phyloP scores from a whole-genome alignment of 2,329 filamentous ascomycete species.

The Chrysoporthe puriensis region DNA sequence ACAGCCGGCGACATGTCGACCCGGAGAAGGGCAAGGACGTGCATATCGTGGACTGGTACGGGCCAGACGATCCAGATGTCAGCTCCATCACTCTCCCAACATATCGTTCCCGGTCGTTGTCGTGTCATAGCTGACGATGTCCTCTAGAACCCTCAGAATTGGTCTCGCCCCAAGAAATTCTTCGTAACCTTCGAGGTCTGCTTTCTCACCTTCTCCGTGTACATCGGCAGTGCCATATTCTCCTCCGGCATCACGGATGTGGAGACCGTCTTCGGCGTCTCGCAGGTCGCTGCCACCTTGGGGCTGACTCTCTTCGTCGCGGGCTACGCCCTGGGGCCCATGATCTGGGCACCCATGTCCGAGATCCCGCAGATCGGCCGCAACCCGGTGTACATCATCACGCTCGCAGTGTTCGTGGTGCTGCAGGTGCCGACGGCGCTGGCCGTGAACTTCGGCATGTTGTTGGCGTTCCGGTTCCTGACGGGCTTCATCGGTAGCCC shows the following conservation, averaged over 20 bases:
- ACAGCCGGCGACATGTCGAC: constrained; percentile 39
- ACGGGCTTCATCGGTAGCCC: constrained; percentile 69
- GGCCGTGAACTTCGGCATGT: constrained; percentile 62
- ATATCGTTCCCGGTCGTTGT: rapidly evolving
- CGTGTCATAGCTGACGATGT: background rate
- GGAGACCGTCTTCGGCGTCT: constrained; percentile 56
- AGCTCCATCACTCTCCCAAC: background rate
- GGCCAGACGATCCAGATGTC: constrained; percentile 49
- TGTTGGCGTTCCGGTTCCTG: constrained; percentile 66
- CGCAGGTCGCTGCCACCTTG: constrained; percentile 54
- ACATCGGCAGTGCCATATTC: constrained; percentile 53
- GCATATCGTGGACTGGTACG: constrained; percentile 55
- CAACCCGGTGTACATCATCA: constrained; percentile 68
- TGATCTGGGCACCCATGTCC: constrained; percentile 67
- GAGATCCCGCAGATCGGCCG: constrained; percentile 70
- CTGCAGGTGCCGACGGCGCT: constrained; percentile 67
- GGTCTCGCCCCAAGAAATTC: constrained; percentile 43
- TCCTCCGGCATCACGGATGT: constrained; percentile 52
- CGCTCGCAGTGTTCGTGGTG: constrained; percentile 70
- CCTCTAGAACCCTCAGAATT: constrained; percentile 41
- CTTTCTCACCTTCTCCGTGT: constrained; percentile 59
- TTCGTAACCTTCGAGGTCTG: constrained; percentile 37
- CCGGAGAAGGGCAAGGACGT: constrained; percentile 56
- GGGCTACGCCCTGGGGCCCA: constrained; percentile 65
- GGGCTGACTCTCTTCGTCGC: constrained; percentile 67